A percentile compares a stretch with the other conserved stretches of the same genome.
Conservation (phyloP, 768 basidiomycete species). For the Amanita jacksonii region DNA sequence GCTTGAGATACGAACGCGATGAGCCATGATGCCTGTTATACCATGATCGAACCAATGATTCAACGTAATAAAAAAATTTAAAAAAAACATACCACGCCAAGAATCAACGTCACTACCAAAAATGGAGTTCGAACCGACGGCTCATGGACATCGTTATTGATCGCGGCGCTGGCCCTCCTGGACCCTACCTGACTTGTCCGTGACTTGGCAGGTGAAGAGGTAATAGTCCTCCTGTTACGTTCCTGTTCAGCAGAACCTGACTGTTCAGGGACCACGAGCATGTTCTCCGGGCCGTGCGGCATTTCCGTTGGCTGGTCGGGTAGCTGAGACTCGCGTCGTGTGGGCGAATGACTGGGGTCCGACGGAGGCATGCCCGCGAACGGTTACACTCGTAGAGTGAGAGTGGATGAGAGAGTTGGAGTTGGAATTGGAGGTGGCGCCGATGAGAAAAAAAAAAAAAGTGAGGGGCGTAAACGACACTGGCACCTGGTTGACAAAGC, state of each 20-base stretch:
- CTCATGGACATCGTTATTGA: not conserved
- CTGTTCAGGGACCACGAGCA: too few relatives aligned
- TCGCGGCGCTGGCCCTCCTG: not conserved
- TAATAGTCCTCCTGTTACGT: not conserved
- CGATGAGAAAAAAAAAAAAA: too few relatives aligned
- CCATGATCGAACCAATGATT: not conserved
- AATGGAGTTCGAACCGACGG: slow-evolving; percentile 2
- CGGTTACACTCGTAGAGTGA: too few relatives aligned
- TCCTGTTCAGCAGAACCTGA: not conserved
- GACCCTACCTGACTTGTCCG: not conserved
- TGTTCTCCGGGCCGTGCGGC: too few relatives aligned
- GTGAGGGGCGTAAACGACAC: too few relatives aligned
- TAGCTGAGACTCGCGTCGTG: too few relatives aligned
- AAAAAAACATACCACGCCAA: slow-evolving; percentile 3
- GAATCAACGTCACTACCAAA: slow-evolving; percentile 3
- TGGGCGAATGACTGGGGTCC: too few relatives aligned
- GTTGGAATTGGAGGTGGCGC: too few relatives aligned
- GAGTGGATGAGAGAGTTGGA: too few relatives aligned
- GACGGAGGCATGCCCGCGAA: too few relatives aligned
- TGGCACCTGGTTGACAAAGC: too few relatives aligned
- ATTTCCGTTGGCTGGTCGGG: too few relatives aligned
- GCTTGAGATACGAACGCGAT: slow-evolving; percentile 49
- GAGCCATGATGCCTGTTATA: slow-evolving; percentile 38
- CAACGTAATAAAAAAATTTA: not conserved
- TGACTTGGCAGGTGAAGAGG: not conserved